Evolutionary conservation across 805 yeast species (phyloP).

Genomic region (Peterozyma toletana): DNA sequence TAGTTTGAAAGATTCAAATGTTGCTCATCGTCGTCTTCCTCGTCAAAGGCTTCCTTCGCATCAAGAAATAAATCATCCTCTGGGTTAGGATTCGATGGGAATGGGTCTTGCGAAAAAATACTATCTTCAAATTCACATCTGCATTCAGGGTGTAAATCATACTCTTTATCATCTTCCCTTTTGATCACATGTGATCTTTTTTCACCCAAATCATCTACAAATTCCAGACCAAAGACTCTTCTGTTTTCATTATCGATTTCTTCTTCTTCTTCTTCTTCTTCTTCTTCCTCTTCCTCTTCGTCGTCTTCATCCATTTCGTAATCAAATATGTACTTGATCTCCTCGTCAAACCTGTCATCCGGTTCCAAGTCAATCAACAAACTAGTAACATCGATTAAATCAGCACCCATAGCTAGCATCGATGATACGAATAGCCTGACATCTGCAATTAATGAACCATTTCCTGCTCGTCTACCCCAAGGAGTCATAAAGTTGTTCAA

Average conservation of each 20-base stretch:
- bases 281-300: constrained; percentile 16
- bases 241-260: constrained; percentile 21
- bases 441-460: constrained; percentile 54
- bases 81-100: too few species aligned
- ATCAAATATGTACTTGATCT: constrained; percentile 53
- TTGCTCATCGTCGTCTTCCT: constrained; percentile 8
- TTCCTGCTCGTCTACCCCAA: constrained; percentile 51
- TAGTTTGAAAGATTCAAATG: constrained; percentile 1
- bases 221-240: constrained; percentile 15
- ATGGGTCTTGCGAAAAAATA: too few species aligned
- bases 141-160: constrained; percentile 29
- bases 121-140: constrained; percentile 28
- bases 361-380: constrained; percentile 47
- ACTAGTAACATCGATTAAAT: constrained; percentile 42
- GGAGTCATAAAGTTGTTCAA: constrained; percentile 59
- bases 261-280: constrained; percentile 15
- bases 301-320: constrained; percentile 41
- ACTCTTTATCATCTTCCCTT: constrained; percentile 11
- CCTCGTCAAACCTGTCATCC: constrained; percentile 66
- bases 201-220: constrained; percentile 6
- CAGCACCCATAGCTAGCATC: constrained; percentile 40
- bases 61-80: neutral
- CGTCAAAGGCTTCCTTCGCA: constrained; percentile 8
- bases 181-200: constrained; percentile 2
- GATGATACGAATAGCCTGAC: constrained; percentile 53